Evolutionary conservation across 2,329 filamentous ascomycete genomes (phyloP).

Genomic region (Trichoderma arundinaceum): DNA sequence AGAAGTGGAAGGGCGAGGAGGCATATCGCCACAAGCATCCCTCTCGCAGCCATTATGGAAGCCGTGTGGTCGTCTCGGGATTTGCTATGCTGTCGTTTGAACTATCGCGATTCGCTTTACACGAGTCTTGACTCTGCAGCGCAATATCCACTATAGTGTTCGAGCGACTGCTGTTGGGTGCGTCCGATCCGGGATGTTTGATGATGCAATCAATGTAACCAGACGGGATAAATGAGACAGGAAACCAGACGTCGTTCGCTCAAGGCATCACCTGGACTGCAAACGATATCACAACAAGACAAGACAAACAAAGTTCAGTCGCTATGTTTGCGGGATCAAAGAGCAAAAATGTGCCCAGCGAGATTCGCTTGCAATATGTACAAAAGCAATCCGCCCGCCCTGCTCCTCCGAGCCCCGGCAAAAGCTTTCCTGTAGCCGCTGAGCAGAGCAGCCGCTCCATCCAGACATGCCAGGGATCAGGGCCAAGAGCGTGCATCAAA

Average conservation of each 20-base stretch:
- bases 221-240: background rate
- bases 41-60: conserved; percentile 1
- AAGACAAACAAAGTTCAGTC: too few species aligned
- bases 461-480: background rate
- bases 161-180: background rate
- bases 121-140: background rate
- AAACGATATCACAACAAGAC: background rate
- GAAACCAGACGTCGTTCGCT: too few species aligned
- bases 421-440: conserved; percentile 12
- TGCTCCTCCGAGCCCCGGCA: conserved; percentile 4
- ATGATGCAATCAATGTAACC: conserved; percentile 10
- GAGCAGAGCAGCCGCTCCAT: background rate
- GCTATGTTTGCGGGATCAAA: too few species aligned
- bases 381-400: background rate
- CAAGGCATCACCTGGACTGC: too few species aligned
- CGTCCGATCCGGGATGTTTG: background rate
- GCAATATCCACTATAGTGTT: background rate
- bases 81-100: background rate
- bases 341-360: background rate
- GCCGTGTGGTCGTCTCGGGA: background rate
- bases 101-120: background rate
- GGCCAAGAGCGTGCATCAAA: background rate
- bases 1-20: conserved; percentile 20
- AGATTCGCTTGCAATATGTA: background rate
- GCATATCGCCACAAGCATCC: conserved; percentile 3